These are phyloP conservation scores for Xanthoparmelia taractica DNA, from an alignment of 495 filamentous ascomycete genomes.

Conservation along the genomic window DNA sequence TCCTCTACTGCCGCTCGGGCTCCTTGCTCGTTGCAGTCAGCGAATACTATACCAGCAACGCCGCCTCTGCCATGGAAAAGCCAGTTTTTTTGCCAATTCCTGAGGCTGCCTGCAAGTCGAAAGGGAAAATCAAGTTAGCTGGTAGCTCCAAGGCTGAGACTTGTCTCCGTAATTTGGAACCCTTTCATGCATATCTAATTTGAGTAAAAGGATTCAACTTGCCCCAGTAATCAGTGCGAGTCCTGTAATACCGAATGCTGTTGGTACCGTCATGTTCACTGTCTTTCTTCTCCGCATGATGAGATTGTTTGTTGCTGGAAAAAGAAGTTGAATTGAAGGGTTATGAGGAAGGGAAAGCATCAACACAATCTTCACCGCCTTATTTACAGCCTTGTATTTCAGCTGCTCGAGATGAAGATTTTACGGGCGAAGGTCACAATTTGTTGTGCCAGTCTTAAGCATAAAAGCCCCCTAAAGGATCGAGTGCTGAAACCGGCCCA, in stretches of 20 bases:
- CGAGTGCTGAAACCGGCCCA: not conserved
- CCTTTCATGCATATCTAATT: no score
- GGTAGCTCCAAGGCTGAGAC: not conserved
- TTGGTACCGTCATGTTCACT: not conserved
- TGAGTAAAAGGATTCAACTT: not conserved
- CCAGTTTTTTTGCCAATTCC: conserved; percentile 31
- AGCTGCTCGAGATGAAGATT: not conserved
- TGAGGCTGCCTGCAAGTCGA: not conserved
- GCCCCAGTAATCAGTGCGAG: not conserved
- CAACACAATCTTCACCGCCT: not conserved
- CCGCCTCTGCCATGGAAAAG: conserved; percentile 29
- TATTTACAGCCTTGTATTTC: not conserved
- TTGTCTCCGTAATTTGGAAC: no score
- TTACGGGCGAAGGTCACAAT: not conserved
- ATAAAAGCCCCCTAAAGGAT: not conserved
- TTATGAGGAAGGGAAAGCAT: not conserved
- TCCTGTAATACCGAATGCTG: not conserved
- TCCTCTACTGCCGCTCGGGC: not conserved
- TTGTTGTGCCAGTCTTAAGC: not conserved
- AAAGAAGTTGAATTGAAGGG: not conserved
- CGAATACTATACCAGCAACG: not conserved
- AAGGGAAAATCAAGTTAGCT: not conserved
- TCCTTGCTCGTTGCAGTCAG: not conserved
- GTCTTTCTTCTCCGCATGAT: not conserved
- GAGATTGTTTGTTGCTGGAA: not conserved